These are phyloP conservation scores for Camillea tinctor DNA, from an alignment of 2,329 filamentous ascomycete species.

Conservation along the genomic window DNA sequence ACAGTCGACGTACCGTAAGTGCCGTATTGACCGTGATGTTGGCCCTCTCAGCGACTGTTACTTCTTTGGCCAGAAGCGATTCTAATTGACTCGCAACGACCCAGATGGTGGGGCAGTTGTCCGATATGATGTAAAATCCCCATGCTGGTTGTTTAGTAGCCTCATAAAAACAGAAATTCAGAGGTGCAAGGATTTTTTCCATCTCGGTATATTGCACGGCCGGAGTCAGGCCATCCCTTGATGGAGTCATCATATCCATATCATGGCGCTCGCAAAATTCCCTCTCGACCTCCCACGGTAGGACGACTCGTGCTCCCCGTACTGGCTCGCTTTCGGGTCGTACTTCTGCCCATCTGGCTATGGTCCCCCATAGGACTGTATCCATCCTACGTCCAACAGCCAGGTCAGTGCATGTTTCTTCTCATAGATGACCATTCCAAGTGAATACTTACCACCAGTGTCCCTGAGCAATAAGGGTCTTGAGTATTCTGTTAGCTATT, in stretches of 20 bases:
- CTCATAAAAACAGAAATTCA: no score
- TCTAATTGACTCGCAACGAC: background rate
- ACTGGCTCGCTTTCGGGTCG: background rate
- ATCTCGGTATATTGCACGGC: no score
- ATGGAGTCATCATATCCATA: no score
- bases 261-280: no score
- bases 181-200: no score
- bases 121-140: no score
- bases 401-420: background rate
- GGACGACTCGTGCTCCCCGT: background rate
- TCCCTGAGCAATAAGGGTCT: slow-evolving; percentile 1
- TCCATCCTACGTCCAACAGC: background rate
- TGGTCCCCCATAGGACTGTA: background rate
- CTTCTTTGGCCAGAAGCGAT: background rate
- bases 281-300: background rate
- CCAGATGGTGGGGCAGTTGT: no score
- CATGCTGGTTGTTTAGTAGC: no score
- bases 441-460: slow-evolving; percentile 4
- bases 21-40: background rate
- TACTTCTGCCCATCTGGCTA: background rate
- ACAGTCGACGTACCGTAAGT: background rate
- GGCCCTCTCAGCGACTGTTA: background rate
- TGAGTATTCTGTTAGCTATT: slow-evolving; percentile 4
- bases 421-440: no score
- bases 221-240: no score